Evolutionary conservation across 73 alveolate species (phyloP).

Genomic region (Paramecium bursaria): DNA sequence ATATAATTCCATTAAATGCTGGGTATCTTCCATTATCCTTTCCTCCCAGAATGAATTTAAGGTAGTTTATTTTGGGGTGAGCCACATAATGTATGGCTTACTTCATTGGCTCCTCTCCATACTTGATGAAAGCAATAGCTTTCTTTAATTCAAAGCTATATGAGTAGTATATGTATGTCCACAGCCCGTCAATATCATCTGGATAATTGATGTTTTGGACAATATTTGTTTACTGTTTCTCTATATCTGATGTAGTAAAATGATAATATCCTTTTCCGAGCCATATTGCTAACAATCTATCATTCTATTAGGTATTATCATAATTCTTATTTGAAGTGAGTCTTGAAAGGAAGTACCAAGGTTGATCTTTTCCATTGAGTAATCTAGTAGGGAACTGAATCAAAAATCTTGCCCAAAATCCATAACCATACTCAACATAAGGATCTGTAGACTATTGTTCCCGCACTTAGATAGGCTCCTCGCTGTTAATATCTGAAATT

Average conservation of each 20-base stretch:
- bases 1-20: constrained; percentile 49
- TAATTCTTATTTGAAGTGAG: constrained; percentile 24
- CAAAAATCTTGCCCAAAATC: constrained; percentile 61
- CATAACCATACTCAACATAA: constrained; percentile 44
- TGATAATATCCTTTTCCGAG: constrained; percentile 64
- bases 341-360: constrained; percentile 58
- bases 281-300: constrained; percentile 56
- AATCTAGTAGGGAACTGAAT: constrained; percentile 19
- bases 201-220: constrained; percentile 56
- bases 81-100: not conserved
- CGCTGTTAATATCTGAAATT: constrained; percentile 11
- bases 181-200: constrained; percentile 63
- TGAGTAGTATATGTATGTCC: constrained; percentile 63
- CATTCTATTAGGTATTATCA: constrained; percentile 44
- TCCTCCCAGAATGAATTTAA: constrained; percentile 54
- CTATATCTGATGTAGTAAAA: constrained; percentile 29
- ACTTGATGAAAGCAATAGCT: constrained; percentile 35
- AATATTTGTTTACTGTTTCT: constrained; percentile 11
- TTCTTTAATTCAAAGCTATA: not conserved
- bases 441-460: constrained; percentile 23
- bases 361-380: constrained; percentile 22
- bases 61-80: constrained; percentile 46
- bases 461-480: constrained; percentile 11
- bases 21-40: constrained; percentile 51
- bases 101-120: constrained; percentile 1